Percentiles rank a stretch among this genome's conserved stretches.
Evolutionary conservation across 2,329 filamentous ascomycete genomes (phyloP).

Genomic region (Monilinia laxa): DNA sequence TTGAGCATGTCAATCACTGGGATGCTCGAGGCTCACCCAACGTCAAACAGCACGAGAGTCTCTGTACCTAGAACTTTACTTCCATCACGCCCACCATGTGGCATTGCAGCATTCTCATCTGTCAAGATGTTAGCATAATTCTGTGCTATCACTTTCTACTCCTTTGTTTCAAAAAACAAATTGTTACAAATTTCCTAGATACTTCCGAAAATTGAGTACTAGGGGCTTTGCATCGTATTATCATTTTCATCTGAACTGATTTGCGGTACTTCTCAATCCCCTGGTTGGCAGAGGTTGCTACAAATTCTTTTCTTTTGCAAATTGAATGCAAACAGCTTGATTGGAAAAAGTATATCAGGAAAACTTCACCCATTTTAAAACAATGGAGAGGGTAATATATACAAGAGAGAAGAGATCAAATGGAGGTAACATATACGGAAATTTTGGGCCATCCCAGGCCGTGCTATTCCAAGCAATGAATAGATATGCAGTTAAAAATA

Average conservation of each 20-base stretch:
- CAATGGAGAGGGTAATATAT: background rate
- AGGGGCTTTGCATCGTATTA: no score
- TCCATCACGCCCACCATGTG: constrained; percentile 45
- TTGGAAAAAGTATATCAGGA: background rate
- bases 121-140: constrained; percentile 19
- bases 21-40: constrained; percentile 43
- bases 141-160: background rate
- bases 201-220: background rate
- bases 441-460: background rate
- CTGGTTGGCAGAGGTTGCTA: background rate
- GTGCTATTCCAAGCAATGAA: no score
- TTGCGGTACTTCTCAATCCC: background rate
- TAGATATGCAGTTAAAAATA: background rate
- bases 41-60: constrained; percentile 62
- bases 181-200: background rate
- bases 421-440: background rate
- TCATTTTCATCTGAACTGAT: background rate
- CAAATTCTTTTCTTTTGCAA: background rate
- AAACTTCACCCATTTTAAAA: background rate
- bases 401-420: background rate
- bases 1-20: background rate
- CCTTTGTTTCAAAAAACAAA: background rate
- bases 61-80: constrained; percentile 52
- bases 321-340: background rate
- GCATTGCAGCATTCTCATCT: constrained; percentile 45